Conservation (phyloP, 2,329 filamentous ascomycete species). For the Pseudocercospora fuligena region DNA sequence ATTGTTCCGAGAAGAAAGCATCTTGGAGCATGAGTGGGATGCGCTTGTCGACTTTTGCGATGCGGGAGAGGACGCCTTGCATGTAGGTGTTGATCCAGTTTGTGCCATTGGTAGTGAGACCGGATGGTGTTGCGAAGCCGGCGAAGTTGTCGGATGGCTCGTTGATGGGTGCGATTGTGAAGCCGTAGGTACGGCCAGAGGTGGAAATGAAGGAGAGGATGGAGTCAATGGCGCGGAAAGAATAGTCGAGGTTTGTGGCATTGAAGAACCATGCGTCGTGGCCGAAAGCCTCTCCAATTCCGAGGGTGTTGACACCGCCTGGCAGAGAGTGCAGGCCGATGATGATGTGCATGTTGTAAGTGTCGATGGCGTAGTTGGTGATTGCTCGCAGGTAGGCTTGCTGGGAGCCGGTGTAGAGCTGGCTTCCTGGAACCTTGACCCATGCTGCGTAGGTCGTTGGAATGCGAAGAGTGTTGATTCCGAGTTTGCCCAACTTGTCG, state of each 20-base stretch:
- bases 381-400: conserved; percentile 38
- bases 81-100: conserved; percentile 44
- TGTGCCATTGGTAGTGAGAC: conserved; percentile 38
- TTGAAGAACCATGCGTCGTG: conserved; percentile 46
- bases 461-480: conserved; percentile 44
- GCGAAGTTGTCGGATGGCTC: conserved; percentile 44
- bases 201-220: conserved; percentile 41
- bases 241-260: conserved; percentile 42
- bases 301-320: conserved; percentile 41
- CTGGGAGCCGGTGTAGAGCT: conserved; percentile 44
- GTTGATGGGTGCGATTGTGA: conserved; percentile 46
- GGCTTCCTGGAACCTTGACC: conserved; percentile 42
- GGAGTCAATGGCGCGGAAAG: conserved; percentile 40
- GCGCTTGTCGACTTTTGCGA: conserved; percentile 34
- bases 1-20: conserved; percentile 35
- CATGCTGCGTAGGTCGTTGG: conserved; percentile 46
- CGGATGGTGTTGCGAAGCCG: conserved; percentile 41
- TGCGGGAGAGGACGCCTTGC: conserved; percentile 35
- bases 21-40: conserved; percentile 45
- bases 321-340: conserved; percentile 43
- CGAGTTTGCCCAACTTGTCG: conserved; percentile 41
- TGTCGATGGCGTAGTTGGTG: conserved; percentile 44
- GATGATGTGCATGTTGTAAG: conserved; percentile 44
- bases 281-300: conserved; percentile 36
- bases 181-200: conserved; percentile 38